phyloP scores from a whole-genome alignment of 129 eudicot species.

The Tagetes erecta region DNA sequence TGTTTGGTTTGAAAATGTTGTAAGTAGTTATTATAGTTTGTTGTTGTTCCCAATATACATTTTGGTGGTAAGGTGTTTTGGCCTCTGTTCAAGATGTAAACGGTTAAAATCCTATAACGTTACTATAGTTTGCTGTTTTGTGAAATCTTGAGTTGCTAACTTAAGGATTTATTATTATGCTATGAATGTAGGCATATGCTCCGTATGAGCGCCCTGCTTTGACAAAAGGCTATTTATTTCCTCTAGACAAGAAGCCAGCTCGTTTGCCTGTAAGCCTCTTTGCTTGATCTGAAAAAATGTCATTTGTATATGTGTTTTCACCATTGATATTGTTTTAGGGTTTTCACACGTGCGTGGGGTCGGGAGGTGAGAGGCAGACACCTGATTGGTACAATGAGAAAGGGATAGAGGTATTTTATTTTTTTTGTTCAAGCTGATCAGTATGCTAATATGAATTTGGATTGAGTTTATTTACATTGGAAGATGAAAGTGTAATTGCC shows the following conservation, averaged over 20 bases:
- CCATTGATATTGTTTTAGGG: slow-evolving; percentile 52
- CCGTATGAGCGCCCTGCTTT: slow-evolving; percentile 98
- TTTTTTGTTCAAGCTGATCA: background rate
- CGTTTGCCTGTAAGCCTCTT: slow-evolving; percentile 78
- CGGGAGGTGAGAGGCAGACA: slow-evolving; percentile 99
- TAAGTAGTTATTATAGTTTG: background rate
- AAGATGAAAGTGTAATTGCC: background rate
- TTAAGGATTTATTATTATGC: background rate
- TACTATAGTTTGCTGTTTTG: background rate
- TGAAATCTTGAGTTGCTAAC: background rate
- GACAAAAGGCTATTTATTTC: slow-evolving; percentile 89
- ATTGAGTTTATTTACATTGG: slow-evolving; percentile 7
- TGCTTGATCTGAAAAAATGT: background rate
- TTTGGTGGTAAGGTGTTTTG: no score
- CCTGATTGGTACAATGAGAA: slow-evolving; percentile 97
- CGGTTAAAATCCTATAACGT: background rate
- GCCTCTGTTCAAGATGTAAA: no score
- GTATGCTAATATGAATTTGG: slow-evolving; percentile 1
- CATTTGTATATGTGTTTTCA: slow-evolving; percentile 9
- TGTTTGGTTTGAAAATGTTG: background rate
- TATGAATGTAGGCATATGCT: slow-evolving; percentile 69
- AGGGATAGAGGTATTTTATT: slow-evolving; percentile 84
- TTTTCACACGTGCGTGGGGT: slow-evolving; percentile 97
- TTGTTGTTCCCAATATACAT: background rate
- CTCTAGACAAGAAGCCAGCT: slow-evolving; percentile 88